Base-by-base conservation (phyloP, 1,139 yeast genomes). In the Saccharomyces hybrid region DNA sequence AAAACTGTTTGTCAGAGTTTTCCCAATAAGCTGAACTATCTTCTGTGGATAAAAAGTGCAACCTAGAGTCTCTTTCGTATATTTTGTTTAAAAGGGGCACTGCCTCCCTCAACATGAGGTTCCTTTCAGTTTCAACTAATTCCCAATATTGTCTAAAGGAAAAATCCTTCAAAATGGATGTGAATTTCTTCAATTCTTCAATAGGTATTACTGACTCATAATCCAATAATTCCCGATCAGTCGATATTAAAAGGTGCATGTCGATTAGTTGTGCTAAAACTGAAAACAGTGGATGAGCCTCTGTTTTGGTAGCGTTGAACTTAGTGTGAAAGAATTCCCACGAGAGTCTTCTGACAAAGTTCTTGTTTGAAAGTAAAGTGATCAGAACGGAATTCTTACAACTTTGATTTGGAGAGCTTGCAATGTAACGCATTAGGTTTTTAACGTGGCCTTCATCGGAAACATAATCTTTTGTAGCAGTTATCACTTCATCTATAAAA, bases 51-150 rank as follows among this genome's bases (percentile, higher is more conserved):
- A 86, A 71, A 55, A 86, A 77, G n/a, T 76, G 72, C 53, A 87
- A 70, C 53, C 96, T 75, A 11, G 87, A 75, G 64, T 89, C 89
- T 56, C 89, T 80, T 52, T 81, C 66, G 66, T 88, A 85, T 1
- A 90, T 69, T 64, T 87, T 93, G 54, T 84, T 81, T 55, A 88
- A 69, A 12, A 88, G 76, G 9, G 78, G 72, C 19, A 84, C 68
- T 0, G 86, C 74, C 1, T 74, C 67, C 6, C 66, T 65, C 49
- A 75, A 71, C 34, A 80, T 62, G 4, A 68, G 66, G n/a, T 56
- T 32, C 50, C 63, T 48, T 56, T 57, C 31, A 54, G 58, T 49
- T 42, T 53, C 44, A 2, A 54, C 34, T 2, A 47, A 29, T 52
- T 75, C 72, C 75, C 88, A 79, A 12, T 86, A 74, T 42, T 80